These are phyloP conservation scores for Galeopsis tetrahit DNA, from an alignment of 257 asterid genomes.

Conservation along the genomic window DNA sequence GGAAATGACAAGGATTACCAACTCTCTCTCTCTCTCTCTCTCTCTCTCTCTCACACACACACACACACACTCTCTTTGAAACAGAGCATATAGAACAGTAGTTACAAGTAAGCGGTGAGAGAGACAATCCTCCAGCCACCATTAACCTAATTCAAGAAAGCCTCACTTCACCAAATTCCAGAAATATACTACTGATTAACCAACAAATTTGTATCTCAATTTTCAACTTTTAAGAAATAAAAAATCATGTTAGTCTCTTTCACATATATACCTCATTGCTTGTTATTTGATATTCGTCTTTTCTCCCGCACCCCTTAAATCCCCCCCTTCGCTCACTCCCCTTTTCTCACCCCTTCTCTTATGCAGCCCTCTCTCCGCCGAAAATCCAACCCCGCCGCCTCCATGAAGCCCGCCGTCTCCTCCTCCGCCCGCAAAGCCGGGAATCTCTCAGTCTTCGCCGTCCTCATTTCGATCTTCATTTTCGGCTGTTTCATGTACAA, in stretches of 20 bases:
- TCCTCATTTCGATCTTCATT: conserved; percentile 65
- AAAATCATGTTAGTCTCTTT: conserved; percentile 30
- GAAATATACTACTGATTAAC: conserved; percentile 33
- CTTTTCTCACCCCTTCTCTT: conserved; percentile 27
- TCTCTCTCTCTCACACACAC: background rate
- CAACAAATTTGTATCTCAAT: conserved; percentile 17
- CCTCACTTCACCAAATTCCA: conserved; percentile 64
- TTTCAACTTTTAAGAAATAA: background rate
- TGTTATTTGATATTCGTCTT: conserved; percentile 19
- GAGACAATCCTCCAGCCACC: conserved; percentile 63
- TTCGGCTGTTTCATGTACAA: conserved; percentile 84
- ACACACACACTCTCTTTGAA: background rate
- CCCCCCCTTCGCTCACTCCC: background rate
- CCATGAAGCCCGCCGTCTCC: conserved; percentile 61
- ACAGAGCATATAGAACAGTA: conserved; percentile 12
- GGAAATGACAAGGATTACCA: background rate
- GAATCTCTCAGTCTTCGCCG: conserved; percentile 54
- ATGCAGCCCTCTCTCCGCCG: conserved; percentile 62
- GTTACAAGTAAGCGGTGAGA: conserved; percentile 39
- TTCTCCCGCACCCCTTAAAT: conserved; percentile 28
- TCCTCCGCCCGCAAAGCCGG: conserved; percentile 52
- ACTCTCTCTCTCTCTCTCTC: conserved; percentile 20
- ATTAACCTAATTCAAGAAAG: conserved; percentile 43
- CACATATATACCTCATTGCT: conserved; percentile 26
- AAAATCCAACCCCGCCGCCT: conserved; percentile 41